Conservation (phyloP, 805 yeast species). For the Candida chauliodis region DNA sequence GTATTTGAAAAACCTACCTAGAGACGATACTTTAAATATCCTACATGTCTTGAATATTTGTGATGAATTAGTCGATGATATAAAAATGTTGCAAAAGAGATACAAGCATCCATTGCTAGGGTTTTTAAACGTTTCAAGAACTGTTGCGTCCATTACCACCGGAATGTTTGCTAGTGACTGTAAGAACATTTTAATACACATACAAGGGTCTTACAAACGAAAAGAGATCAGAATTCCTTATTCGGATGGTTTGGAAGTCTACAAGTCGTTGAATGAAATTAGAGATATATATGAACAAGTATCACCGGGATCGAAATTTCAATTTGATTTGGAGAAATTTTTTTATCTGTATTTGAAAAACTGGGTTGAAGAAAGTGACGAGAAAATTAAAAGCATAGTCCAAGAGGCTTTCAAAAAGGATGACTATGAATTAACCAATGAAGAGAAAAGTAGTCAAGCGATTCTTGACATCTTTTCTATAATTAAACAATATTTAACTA, state of each 20-base stretch:
- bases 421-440: conserved; percentile 47
- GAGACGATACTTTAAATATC: conserved; percentile 50
- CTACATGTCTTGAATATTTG: conserved; percentile 56
- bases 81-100: conserved; percentile 52
- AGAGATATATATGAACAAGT: conserved; percentile 51
- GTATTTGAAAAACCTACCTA: conserved; percentile 49
- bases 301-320: conserved; percentile 35
- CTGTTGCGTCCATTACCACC: conserved; percentile 47
- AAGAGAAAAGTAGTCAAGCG: conserved; percentile 52
- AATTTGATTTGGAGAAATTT: conserved; percentile 53
- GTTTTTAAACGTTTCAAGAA: conserved; percentile 47
- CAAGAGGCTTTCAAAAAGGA: conserved; percentile 58
- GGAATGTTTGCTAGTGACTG: conserved; percentile 54
- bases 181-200: conserved; percentile 46
- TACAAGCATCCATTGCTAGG: conserved; percentile 64
- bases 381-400: conserved; percentile 46
- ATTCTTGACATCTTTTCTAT: conserved; percentile 66
- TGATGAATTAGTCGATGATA: conserved; percentile 47
- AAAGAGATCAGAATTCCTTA: conserved; percentile 38
- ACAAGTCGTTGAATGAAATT: conserved; percentile 50
- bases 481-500: conserved; percentile 52
- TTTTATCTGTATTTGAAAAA: conserved; percentile 41
- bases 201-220: conserved; percentile 37
- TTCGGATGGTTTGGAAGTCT: conserved; percentile 57
- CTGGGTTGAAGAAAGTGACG: conserved; percentile 45